Evolutionary conservation across 176 grass and related monocot genomes (phyloP).

Genomic region (Raddia distichophylla): DNA sequence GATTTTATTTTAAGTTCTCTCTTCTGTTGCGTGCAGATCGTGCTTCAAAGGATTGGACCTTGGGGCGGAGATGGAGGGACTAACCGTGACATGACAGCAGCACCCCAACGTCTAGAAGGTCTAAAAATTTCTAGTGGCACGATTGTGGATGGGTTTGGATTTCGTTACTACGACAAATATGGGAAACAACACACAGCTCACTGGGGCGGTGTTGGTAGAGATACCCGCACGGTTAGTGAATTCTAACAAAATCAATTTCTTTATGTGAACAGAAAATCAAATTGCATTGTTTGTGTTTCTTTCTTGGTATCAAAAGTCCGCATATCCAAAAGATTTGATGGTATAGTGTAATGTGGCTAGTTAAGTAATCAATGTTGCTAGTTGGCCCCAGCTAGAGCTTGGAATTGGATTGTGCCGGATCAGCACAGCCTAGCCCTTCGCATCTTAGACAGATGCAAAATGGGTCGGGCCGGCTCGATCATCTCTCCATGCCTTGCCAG

Average conservation of each 20-base stretch:
- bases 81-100: neutral
- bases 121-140: neutral
- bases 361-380: no score
- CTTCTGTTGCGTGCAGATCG: neutral
- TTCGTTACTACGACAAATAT: constrained; percentile 14
- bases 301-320: no score
- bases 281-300: neutral
- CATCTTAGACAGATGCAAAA: no score
- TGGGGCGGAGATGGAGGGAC: constrained; percentile 34
- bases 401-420: no score
- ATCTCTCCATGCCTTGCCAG: no score
- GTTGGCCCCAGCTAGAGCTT: no score
- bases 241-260: neutral
- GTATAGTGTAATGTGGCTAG: no score
- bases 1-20: neutral
- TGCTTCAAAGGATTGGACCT: constrained; percentile 4
- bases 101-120: neutral
- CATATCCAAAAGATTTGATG: no score
- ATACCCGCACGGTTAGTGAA: neutral
- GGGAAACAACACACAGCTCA: neutral
- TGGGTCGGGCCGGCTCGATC: no score
- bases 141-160: neutral
- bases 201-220: constrained; percentile 30
- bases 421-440: no score
- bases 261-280: neutral